A percentile compares a stretch with the other conserved stretches of the same genome.
Conservation (phyloP, 2,329 filamentous ascomycete species). For the Beauveria medogensis region DNA sequence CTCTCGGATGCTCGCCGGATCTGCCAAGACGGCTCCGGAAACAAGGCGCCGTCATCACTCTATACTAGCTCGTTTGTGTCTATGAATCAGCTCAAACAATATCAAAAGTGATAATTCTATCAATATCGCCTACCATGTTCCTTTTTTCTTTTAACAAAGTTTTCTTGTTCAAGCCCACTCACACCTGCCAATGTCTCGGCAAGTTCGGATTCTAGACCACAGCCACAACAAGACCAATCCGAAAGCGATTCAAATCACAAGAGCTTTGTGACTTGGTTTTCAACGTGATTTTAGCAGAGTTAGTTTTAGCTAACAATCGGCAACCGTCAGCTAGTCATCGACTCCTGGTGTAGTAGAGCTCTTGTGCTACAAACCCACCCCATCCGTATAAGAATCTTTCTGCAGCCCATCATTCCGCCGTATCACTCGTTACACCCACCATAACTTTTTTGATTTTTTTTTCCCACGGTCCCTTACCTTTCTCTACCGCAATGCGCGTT, state of each 20-base stretch:
- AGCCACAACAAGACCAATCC: background rate
- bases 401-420: background rate
- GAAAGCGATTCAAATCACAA: background rate
- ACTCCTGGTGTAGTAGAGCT: background rate
- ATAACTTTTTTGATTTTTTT: background rate
- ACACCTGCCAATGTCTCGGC: background rate
- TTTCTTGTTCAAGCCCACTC: background rate
- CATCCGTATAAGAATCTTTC: slow-evolving; percentile 5
- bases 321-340: background rate
- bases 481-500: background rate
- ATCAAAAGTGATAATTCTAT: background rate
- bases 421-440: background rate
- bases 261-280: background rate
- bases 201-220: background rate
- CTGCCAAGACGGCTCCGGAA: background rate
- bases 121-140: background rate
- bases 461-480: background rate
- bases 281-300: background rate
- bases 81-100: background rate
- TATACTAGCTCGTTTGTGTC: background rate
- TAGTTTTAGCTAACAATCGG: background rate
- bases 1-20: background rate
- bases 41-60: background rate
- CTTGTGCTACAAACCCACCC: background rate
- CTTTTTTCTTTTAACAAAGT: too few species aligned